Conservation (phyloP, 331 rosid species). For the Dryas integrifolia region DNA sequence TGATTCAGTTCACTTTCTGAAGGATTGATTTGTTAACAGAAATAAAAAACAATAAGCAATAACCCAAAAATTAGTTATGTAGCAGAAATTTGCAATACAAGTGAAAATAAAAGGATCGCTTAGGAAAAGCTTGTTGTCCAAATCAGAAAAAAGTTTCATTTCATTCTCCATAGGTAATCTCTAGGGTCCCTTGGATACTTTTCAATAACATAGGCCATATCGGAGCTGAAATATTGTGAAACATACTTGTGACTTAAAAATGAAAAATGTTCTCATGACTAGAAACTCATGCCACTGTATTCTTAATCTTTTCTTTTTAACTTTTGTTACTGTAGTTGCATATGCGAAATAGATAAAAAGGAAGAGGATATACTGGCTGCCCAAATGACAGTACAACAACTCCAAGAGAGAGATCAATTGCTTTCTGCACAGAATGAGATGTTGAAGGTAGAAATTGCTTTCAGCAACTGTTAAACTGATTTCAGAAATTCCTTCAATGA, state of each 20-base stretch:
- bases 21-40: neutral
- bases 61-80: neutral
- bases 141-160: neutral
- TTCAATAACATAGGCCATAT: neutral
- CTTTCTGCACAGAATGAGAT: constrained; percentile 82
- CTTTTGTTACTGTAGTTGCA: constrained; percentile 50
- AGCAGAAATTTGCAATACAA: neutral
- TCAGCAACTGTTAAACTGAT: constrained; percentile 1
- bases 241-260: too few relatives aligned
- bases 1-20: neutral
- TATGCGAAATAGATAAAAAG: constrained; percentile 48
- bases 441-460: constrained; percentile 57
- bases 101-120: neutral
- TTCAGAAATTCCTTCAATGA: constrained; percentile 1
- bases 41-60: neutral
- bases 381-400: constrained; percentile 59
- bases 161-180: neutral
- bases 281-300: neutral
- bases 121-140: neutral
- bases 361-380: constrained; percentile 54
- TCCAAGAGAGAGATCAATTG: constrained; percentile 75
- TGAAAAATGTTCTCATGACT: neutral
- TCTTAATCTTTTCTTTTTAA: neutral
- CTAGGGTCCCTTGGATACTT: neutral
- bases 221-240: too few relatives aligned